phyloP scores from a whole-genome alignment of 441 rosid genomes.

The Adansonia grandidieri region DNA sequence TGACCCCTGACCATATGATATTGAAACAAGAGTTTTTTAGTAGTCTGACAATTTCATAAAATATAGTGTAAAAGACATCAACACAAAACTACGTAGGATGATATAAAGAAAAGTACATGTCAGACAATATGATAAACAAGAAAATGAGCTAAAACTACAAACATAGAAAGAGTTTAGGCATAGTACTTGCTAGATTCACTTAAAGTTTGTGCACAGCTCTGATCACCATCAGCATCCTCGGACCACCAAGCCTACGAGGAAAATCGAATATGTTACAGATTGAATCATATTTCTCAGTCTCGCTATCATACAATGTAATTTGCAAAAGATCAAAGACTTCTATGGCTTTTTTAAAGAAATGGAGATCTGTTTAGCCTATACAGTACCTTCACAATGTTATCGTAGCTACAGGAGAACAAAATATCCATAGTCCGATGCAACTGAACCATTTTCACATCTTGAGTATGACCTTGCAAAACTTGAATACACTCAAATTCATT shows the following conservation, averaged over 20 bases:
- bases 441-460: constrained; percentile 94
- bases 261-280: constrained; percentile 16
- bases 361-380: constrained; percentile 17
- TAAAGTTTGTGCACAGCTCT: constrained; percentile 80
- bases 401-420: constrained; percentile 91
- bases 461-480: constrained; percentile 86
- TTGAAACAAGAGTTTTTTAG: constrained; percentile 18
- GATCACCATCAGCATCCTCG: constrained; percentile 78
- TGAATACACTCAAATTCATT: constrained; percentile 88
- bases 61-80: constrained; percentile 21
- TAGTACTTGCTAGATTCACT: constrained; percentile 74
- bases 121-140: constrained; percentile 18
- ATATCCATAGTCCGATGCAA: constrained; percentile 94
- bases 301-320: not conserved
- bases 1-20: constrained; percentile 68
- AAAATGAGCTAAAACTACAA: constrained; percentile 21
- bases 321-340: not conserved
- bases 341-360: not conserved
- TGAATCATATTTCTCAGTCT: not conserved
- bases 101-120: constrained; percentile 13
- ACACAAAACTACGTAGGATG: not conserved
- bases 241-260: constrained; percentile 91
- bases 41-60: constrained; percentile 9
- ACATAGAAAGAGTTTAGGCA: constrained; percentile 27
- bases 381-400: constrained; percentile 85